Evolutionary conservation across 2,329 filamentous ascomycete species (phyloP).

Genomic region (Paecilomyces sp.): DNA sequence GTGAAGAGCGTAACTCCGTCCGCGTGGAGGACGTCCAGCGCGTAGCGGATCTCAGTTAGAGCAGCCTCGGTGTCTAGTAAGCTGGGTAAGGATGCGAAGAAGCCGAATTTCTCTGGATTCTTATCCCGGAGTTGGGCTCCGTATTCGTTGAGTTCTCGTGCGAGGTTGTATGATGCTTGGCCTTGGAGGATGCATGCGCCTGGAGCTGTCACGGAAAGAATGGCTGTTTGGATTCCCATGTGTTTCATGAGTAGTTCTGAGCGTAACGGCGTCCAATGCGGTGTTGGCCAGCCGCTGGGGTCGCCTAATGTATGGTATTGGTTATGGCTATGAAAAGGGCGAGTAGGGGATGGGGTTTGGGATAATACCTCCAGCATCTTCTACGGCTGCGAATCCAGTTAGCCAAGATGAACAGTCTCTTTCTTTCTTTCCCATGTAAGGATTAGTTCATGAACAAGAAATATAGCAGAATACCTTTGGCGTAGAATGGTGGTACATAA

Average conservation of each 20-base stretch:
- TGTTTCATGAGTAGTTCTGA: slow-evolving; percentile 2
- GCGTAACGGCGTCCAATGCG: not conserved
- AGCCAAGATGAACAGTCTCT: no score
- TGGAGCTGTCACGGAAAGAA: slow-evolving; percentile 22
- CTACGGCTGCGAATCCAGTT: not conserved
- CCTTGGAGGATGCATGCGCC: slow-evolving; percentile 12
- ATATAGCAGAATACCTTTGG: not conserved
- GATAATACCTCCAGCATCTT: not conserved
- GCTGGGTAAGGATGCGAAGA: slow-evolving; percentile 34
- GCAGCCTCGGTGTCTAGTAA: slow-evolving; percentile 19
- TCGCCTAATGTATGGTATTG: not conserved
- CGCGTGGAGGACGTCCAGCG: slow-evolving; percentile 23
- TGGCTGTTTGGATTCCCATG: slow-evolving; percentile 10
- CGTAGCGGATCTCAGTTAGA: no score
- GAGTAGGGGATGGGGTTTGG: no score
- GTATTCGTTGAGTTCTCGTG: slow-evolving; percentile 25
- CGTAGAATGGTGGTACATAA: not conserved
- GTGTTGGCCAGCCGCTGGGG: slow-evolving; percentile 1
- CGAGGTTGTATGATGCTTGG: slow-evolving; percentile 2
- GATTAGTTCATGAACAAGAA: no score
- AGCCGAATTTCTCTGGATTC: slow-evolving; percentile 31
- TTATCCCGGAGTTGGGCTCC: slow-evolving; percentile 24
- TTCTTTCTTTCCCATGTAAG: no score
- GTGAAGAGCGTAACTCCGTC: slow-evolving; percentile 43
- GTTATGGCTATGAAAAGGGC: no score